Conservation (phyloP, 441 rosid genomes). For the Mallotus repandus region DNA sequence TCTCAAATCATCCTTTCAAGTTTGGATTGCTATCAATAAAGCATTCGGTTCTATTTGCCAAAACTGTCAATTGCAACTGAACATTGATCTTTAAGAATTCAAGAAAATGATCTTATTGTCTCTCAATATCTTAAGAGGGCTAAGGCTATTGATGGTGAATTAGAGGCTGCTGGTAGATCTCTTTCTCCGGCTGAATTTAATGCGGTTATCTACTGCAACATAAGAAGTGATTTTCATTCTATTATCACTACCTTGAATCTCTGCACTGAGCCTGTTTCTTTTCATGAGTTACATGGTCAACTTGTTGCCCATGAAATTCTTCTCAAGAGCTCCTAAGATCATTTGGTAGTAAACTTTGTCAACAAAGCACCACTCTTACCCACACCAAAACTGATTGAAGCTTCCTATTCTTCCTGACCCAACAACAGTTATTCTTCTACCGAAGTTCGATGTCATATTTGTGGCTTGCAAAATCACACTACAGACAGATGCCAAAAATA, state of each 20-base stretch:
- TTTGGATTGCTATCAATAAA: not conserved
- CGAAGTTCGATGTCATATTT: not conserved
- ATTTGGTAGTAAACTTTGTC: not conserved
- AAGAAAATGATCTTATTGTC: not conserved
- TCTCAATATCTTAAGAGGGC: not conserved
- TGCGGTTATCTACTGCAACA: too few relatives aligned
- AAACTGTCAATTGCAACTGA: too few relatives aligned
- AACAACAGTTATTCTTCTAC: too few relatives aligned
- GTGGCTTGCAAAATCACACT: not conserved
- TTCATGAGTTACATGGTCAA: not conserved
- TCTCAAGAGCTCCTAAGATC: not conserved
- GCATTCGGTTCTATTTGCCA: not conserved
- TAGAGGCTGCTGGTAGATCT: not conserved
- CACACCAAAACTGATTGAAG: not conserved
- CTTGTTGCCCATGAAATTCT: not conserved
- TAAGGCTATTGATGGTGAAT: not conserved
- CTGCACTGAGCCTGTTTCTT: not conserved
- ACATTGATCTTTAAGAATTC: not conserved
- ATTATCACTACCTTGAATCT: not conserved
- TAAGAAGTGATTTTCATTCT: not conserved
- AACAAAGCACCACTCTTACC: not conserved
- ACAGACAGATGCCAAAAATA: too few relatives aligned
- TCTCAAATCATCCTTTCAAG: too few relatives aligned
- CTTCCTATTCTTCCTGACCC: not conserved
- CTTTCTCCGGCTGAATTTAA: too few relatives aligned